Percentiles rank a stretch among this genome's conserved stretches.
These are phyloP conservation scores for Podospora anserina DNA, from an alignment of 495 filamentous ascomycete species.

Conservation along the genomic window DNA sequence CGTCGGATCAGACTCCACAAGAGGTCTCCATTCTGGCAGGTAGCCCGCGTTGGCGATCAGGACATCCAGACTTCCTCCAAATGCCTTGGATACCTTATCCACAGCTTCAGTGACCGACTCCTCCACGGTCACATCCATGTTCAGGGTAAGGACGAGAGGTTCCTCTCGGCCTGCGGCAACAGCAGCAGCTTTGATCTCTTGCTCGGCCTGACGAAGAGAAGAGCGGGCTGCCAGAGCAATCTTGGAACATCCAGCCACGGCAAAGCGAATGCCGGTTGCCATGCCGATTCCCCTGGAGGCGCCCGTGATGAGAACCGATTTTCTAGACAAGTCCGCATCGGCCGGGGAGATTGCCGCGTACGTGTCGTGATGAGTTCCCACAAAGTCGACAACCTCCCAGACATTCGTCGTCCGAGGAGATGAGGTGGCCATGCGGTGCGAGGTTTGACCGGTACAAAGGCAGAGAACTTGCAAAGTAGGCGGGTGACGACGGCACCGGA, in stretches of 20 bases:
- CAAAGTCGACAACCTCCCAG: neutral
- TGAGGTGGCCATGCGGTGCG: neutral
- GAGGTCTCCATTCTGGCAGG: constrained; percentile 32
- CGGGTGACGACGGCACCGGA: no score
- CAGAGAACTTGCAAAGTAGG: no score
- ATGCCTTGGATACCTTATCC: constrained; percentile 28
- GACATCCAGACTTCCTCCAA: constrained; percentile 40
- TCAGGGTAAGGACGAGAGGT: constrained; percentile 42
- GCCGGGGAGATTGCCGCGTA: constrained; percentile 38
- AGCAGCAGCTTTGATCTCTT: constrained; percentile 35
- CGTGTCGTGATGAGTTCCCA: constrained; percentile 31
- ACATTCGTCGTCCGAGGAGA: neutral
- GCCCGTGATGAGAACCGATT: constrained; percentile 55
- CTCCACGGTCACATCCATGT: constrained; percentile 43
- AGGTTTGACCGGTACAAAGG: neutral
- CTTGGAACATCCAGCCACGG: constrained; percentile 39
- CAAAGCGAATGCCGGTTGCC: constrained; percentile 48
- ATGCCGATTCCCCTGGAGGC: constrained; percentile 56
- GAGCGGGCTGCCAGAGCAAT: constrained; percentile 46
- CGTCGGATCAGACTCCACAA: constrained; percentile 32
- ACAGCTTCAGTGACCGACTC: constrained; percentile 35
- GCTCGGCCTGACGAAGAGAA: constrained; percentile 32
- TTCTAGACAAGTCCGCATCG: constrained; percentile 45
- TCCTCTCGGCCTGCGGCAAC: constrained; percentile 30
- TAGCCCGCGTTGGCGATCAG: constrained; percentile 47